Evolutionary conservation across 106 monocot species (phyloP).

Genomic region (Phalaenopsis aphrodite): DNA sequence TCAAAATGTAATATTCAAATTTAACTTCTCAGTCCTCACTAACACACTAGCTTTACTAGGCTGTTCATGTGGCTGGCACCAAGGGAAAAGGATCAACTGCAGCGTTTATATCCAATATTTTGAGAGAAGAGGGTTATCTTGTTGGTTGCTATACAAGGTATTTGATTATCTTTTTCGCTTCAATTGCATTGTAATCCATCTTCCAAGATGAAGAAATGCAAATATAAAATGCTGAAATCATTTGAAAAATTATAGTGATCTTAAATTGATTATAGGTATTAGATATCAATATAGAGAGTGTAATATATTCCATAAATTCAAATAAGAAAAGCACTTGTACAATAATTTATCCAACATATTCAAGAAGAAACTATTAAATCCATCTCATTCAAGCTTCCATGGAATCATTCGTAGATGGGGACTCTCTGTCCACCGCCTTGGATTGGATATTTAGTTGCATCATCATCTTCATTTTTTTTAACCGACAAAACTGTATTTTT

Average conservation of each 20-base stretch:
- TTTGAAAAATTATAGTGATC: not conserved
- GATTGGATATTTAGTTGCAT: not conserved
- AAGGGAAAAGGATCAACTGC: constrained; percentile 97
- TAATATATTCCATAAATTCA: not conserved
- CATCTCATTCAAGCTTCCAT: not conserved
- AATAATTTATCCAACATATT: not conserved
- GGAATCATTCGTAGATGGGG: not conserved
- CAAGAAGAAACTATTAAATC: not conserved
- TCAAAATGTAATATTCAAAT: not conserved
- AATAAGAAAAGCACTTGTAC: not conserved
- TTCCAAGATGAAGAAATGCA: constrained; percentile 3
- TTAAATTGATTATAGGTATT: not conserved
- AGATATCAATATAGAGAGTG: not conserved
- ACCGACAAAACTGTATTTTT: not conserved
- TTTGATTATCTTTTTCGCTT: not conserved
- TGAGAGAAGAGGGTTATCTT: constrained; percentile 63
- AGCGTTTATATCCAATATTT: constrained; percentile 81
- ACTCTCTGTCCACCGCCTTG: not conserved
- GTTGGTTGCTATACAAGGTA: constrained; percentile 97
- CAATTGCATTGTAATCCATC: not conserved
- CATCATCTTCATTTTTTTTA: not conserved
- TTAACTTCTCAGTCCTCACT: not conserved
- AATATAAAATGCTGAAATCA: not conserved
- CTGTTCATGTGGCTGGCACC: constrained; percentile 87
- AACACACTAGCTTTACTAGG: constrained; percentile 27